phyloP scores from a whole-genome alignment of 2,329 filamentous ascomycete genomes.

The Colletotrichum lindemuthianum region DNA sequence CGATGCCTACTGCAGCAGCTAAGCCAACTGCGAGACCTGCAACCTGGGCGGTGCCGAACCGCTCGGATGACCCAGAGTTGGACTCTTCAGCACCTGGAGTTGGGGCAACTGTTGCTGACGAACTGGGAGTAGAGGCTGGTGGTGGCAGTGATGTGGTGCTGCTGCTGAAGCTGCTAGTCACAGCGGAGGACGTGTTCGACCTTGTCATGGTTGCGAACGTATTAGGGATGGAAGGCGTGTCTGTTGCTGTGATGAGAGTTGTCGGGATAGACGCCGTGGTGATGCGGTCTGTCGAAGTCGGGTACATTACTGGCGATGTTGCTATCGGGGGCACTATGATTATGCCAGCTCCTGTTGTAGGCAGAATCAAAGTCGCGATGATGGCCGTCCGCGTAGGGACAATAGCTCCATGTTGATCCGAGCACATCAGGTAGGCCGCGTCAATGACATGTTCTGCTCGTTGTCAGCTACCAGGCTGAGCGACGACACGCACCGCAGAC shows the following conservation, averaged over 20 bases:
- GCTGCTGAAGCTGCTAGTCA: slow-evolving; percentile 27
- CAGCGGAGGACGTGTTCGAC: slow-evolving; percentile 3
- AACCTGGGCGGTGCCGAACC: slow-evolving; percentile 31
- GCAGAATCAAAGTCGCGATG: slow-evolving; percentile 63
- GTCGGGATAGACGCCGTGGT: slow-evolving; percentile 30
- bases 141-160: slow-evolving; percentile 21
- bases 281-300: slow-evolving; percentile 27
- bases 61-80: slow-evolving; percentile 21
- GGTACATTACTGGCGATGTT: slow-evolving; percentile 8
- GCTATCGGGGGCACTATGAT: slow-evolving; percentile 41
- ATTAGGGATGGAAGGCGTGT: slow-evolving; percentile 9
- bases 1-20: slow-evolving; percentile 47
- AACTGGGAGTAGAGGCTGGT: slow-evolving; percentile 15
- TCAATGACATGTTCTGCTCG: slow-evolving; percentile 52
- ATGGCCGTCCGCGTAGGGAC: slow-evolving; percentile 68
- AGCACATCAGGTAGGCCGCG: slow-evolving; percentile 69
- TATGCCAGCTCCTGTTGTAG: slow-evolving; percentile 48
- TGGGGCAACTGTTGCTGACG: slow-evolving; percentile 19
- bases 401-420: slow-evolving; percentile 57
- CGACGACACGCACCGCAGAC: too few species aligned
- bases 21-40: slow-evolving; percentile 35
- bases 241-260: slow-evolving; percentile 25
- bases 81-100: slow-evolving; percentile 25
- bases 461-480: neutral
- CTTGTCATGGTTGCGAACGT: slow-evolving; percentile 33